Conservation (phyloP, 2,329 filamentous ascomycete species). For the Bipolaris bicolor region DNA sequence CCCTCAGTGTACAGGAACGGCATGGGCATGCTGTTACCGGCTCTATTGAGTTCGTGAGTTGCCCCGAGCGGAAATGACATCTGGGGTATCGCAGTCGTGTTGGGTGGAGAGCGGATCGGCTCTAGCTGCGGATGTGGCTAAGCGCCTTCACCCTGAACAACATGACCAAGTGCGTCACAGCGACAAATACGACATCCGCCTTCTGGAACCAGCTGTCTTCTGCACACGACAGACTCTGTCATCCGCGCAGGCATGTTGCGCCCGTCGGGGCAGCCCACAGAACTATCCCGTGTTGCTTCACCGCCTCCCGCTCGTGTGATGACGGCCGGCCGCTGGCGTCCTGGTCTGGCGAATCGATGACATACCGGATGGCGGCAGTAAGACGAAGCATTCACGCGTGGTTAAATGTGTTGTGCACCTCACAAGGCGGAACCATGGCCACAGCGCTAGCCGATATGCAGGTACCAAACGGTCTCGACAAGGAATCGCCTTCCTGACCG, state of each 20-base stretch:
- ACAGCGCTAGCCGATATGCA: slow-evolving; percentile 25
- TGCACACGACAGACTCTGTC: slow-evolving; percentile 1
- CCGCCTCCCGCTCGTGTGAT: slow-evolving; percentile 7
- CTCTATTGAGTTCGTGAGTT: slow-evolving; percentile 33
- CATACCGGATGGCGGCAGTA: slow-evolving; percentile 17
- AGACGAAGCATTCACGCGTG: slow-evolving; percentile 20
- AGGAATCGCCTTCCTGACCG: slow-evolving; percentile 12
- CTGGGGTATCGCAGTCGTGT: slow-evolving; percentile 30
- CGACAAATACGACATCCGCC: slow-evolving; percentile 11
- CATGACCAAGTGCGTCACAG: slow-evolving; percentile 17
- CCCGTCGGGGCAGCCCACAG: not conserved
- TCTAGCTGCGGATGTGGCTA: slow-evolving; percentile 9
- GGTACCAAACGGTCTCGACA: slow-evolving; percentile 28
- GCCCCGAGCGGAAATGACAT: slow-evolving; percentile 40
- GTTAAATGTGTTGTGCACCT: slow-evolving; percentile 25
- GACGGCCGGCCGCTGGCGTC: not conserved
- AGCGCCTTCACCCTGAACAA: slow-evolving; percentile 14
- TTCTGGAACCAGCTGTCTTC: slow-evolving; percentile 6
- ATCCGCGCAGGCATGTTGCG: not conserved
- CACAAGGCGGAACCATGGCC: slow-evolving; percentile 25
- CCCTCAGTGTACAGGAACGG: slow-evolving; percentile 32
- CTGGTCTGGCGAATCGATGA: not conserved
- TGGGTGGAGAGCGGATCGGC: slow-evolving; percentile 5
- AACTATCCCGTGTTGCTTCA: slow-evolving; percentile 4
- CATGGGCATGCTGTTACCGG: slow-evolving; percentile 29